These are phyloP conservation scores for Crucibulum laeve DNA, from an alignment of 768 basidiomycete species.

Conservation along the genomic window DNA sequence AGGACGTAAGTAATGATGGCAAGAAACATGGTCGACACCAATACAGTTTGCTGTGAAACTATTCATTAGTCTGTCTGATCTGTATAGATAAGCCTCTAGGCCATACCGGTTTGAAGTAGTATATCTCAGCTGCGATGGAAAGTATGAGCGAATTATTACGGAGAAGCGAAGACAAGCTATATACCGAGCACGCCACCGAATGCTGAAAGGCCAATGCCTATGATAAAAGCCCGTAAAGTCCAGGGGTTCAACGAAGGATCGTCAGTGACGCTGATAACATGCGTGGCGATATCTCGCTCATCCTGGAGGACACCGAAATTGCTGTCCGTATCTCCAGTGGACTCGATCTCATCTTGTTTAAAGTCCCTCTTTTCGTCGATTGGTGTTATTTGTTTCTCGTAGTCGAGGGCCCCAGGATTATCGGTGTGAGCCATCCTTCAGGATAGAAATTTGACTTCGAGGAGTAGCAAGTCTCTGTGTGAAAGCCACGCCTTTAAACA, in stretches of 20 bases:
- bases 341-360: conserved; percentile 31
- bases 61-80: conserved; percentile 1
- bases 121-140: conserved; percentile 41
- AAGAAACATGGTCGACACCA: conserved; percentile 50
- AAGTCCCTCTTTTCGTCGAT: conserved; percentile 26
- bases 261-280: conserved; percentile 40
- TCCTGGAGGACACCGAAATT: conserved; percentile 31
- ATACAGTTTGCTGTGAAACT: conserved; percentile 39
- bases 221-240: conserved; percentile 41
- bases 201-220: conserved; percentile 41
- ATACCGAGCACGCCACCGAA: conserved; percentile 48
- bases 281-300: conserved; percentile 43
- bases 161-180: conserved; percentile 4
- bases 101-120: conserved; percentile 55
- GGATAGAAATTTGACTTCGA: too few species aligned
- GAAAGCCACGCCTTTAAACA: background rate
- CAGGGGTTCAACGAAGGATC: conserved; percentile 41
- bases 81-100: background rate
- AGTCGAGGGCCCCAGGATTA: conserved; percentile 6
- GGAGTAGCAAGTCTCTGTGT: too few species aligned
- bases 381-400: conserved; percentile 20
- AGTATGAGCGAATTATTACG: background rate
- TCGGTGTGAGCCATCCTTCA: background rate
- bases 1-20: conserved; percentile 46
- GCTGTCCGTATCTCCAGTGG: conserved; percentile 17